A percentile compares a stretch with the other conserved stretches of the same genome.
Evolutionary conservation across 2,329 filamentous ascomycete species (phyloP).

Genomic region (Cercospora sesami): DNA sequence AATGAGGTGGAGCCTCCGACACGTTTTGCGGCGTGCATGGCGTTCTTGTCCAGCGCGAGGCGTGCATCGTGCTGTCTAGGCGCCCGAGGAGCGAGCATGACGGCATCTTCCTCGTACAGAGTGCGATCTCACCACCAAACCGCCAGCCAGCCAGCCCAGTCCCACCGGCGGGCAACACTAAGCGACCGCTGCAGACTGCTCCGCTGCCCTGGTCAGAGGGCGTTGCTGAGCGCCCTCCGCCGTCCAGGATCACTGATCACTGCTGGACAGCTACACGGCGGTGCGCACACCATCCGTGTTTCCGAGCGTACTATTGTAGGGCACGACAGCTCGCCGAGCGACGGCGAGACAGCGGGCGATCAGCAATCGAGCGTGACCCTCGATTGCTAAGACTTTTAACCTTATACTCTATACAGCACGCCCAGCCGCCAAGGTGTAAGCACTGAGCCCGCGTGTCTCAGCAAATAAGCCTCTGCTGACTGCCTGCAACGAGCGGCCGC

Average conservation of each 20-base stretch:
- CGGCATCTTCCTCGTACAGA: slow-evolving; percentile 14
- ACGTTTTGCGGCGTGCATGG: slow-evolving; percentile 22
- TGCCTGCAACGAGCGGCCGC: not conserved
- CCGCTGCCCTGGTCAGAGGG: too few species aligned
- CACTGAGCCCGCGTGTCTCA: not conserved
- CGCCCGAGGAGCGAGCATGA: slow-evolving; percentile 9
- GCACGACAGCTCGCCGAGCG: slow-evolving; percentile 4
- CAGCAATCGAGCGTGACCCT: slow-evolving; percentile 12
- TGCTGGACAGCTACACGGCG: not conserved
- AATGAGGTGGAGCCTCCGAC: slow-evolving; percentile 14
- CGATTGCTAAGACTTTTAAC: slow-evolving; percentile 11
- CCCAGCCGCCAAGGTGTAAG: slow-evolving; percentile 1
- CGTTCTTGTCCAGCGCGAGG: not conserved
- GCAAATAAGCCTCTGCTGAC: not conserved
- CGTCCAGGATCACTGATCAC: not conserved
- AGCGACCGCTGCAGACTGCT: slow-evolving; percentile 3
- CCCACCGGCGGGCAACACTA: slow-evolving; percentile 2
- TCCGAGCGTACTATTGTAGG: slow-evolving; percentile 4
- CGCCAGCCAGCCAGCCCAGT: not conserved
- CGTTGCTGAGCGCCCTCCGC: not conserved
- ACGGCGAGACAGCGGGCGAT: not conserved
- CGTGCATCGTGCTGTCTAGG: slow-evolving; percentile 10
- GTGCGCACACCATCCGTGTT: not conserved
- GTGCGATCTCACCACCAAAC: slow-evolving; percentile 10
- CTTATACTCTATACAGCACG: slow-evolving; percentile 11